A percentile compares a stretch with the other conserved stretches of the same genome.
Conservation (phyloP, 106 monocot genomes). For the Amphibolis antarctica region DNA sequence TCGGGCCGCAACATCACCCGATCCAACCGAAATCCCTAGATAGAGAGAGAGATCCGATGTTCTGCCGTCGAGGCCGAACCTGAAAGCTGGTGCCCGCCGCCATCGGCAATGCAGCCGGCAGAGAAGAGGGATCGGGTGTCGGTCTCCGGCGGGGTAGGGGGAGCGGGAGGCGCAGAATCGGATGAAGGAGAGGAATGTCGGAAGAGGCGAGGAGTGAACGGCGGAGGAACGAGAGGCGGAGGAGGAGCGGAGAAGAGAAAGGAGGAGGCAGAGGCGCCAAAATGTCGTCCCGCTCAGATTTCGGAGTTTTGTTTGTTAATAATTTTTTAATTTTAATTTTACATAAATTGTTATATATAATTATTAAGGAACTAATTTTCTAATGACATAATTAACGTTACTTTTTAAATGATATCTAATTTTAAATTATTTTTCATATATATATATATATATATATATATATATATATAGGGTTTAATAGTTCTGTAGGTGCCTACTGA, state of each 20-base stretch:
- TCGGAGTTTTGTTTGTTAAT: too few relatives aligned
- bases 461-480: too few relatives aligned
- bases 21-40: background rate
- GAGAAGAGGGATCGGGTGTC: background rate
- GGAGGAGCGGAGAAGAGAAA: background rate
- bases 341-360: too few relatives aligned
- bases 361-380: too few relatives aligned
- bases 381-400: too few relatives aligned
- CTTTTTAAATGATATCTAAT: too few relatives aligned
- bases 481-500: too few relatives aligned
- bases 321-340: too few relatives aligned
- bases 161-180: background rate
- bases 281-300: background rate
- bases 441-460: too few relatives aligned
- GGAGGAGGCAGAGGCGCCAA: background rate
- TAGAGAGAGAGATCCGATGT: background rate
- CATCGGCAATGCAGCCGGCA: conserved; percentile 1
- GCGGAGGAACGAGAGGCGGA: background rate
- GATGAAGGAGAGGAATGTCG: background rate
- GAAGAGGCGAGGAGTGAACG: background rate
- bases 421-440: too few relatives aligned
- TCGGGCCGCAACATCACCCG: too few relatives aligned
- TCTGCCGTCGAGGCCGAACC: background rate
- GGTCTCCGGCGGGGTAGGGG: background rate
- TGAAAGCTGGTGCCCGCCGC: background rate